Percentiles rank a stretch among this genome's conserved stretches.
Conservation (phyloP, 306 rosid species). For the Sicyos baderoa region DNA sequence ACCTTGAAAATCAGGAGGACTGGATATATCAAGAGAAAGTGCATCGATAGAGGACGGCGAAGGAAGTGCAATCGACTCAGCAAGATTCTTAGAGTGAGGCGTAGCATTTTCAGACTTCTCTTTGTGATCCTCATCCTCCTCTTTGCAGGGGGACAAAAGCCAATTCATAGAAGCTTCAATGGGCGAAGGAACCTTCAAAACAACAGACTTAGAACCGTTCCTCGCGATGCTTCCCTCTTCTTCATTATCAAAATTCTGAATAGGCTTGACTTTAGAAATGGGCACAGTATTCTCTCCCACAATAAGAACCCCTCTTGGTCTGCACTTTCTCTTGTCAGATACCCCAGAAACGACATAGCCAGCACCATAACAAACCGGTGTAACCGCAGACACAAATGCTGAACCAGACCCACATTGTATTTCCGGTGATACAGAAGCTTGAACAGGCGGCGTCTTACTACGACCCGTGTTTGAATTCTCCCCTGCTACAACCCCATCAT, state of each 20-base stretch:
- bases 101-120: slow-evolving; percentile 27
- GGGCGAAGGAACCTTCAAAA: slow-evolving; percentile 49
- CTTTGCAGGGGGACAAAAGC: slow-evolving; percentile 52
- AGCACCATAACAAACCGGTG: slow-evolving; percentile 71
- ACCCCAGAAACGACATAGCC: slow-evolving; percentile 75
- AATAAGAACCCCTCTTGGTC: slow-evolving; percentile 66
- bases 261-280: slow-evolving; percentile 29
- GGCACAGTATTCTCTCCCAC: slow-evolving; percentile 39
- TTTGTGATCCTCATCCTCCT: slow-evolving; percentile 36
- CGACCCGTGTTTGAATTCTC: slow-evolving; percentile 29
- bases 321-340: slow-evolving; percentile 77
- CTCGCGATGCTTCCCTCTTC: slow-evolving; percentile 3
- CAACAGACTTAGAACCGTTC: slow-evolving; percentile 19
- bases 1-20: slow-evolving; percentile 37
- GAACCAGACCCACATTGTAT: slow-evolving; percentile 53
- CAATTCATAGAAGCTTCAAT: slow-evolving; percentile 73
- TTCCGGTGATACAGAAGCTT: slow-evolving; percentile 72
- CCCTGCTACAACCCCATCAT: slow-evolving; percentile 25
- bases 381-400: slow-evolving; percentile 35
- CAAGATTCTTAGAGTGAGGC: slow-evolving; percentile 18
- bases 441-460: slow-evolving; percentile 60
- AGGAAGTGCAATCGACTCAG: slow-evolving; percentile 28
- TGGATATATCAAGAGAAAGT: slow-evolving; percentile 30
- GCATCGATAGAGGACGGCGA: slow-evolving; percentile 25
- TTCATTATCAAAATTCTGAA: slow-evolving; percentile 33